A percentile compares a stretch with the other conserved stretches of the same genome.
These are phyloP conservation scores for Chondrus crispus DNA, from an alignment of 23 red algal genomes.

Conservation along the genomic window DNA sequence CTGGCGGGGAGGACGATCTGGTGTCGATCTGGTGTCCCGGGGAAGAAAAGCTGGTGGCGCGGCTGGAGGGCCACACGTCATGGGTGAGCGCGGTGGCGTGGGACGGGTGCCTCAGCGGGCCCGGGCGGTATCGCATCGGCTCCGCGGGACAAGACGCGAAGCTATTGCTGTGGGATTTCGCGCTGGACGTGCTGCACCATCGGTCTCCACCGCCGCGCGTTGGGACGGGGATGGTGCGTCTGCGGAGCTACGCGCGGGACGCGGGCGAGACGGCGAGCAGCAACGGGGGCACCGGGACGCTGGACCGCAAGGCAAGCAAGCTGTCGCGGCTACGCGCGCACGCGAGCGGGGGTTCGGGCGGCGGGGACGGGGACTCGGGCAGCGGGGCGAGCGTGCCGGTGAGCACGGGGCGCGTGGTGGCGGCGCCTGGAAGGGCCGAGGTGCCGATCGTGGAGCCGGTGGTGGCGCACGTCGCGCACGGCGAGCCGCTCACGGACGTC, in stretches of 20 bases:
- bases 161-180: slow-evolving; percentile 93
- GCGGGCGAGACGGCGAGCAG: background rate
- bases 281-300: background rate
- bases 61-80: slow-evolving; percentile 69
- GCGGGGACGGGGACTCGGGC: background rate
- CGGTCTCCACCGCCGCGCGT: background rate
- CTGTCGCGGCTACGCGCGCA: slow-evolving; percentile 32
- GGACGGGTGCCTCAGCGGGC: slow-evolving; percentile 41
- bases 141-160: slow-evolving; percentile 89
- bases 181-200: slow-evolving; percentile 64
- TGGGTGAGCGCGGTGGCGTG: slow-evolving; percentile 79
- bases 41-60: slow-evolving; percentile 65
- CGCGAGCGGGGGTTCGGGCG: background rate
- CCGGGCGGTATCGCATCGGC: slow-evolving; percentile 75
- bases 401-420: background rate
- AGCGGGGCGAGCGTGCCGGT: background rate
- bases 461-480: slow-evolving; percentile 80
- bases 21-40: slow-evolving; percentile 80
- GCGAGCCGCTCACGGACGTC: slow-evolving; percentile 84
- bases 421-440: slow-evolving; percentile 56
- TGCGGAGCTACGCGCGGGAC: slow-evolving; percentile 25
- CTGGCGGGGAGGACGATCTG: slow-evolving; percentile 96
- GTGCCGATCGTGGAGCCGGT: slow-evolving; percentile 82
- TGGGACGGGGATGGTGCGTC: background rate
- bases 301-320: slow-evolving; percentile 11